Evolutionary conservation across 2,329 filamentous ascomycete genomes (phyloP), one percentile per base, ranked within the genome.

Genomic region (Colletotrichum sp.): DNA sequence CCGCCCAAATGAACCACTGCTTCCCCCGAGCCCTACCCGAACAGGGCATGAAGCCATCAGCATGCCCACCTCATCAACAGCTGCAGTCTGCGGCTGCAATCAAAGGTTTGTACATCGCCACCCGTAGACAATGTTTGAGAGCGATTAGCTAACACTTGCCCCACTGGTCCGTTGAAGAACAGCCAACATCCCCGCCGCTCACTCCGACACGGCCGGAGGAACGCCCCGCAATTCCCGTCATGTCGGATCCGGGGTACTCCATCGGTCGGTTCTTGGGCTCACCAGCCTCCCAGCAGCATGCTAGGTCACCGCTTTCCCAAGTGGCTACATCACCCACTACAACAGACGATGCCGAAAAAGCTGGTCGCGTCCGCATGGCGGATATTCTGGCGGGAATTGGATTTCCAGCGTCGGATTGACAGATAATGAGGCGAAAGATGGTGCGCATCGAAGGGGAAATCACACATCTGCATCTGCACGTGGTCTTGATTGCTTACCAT

Each of bases 211-310:
- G 10, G 15, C 59, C n/a, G 21, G 18, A 49, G 13, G 59, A 65
- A 6, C 74, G 71, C 34, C 74, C 74, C 74, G n/a, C 59, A 59
- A 74, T 76, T 49, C 59, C 74, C 44, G 71, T 69, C 8, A 3
- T 12, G 7, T 69, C 74, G 32, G 74, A 59, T 34, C 65, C 57
- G 34, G 59, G 18, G 4, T 74, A 74, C 57, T 65, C 59, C 32
- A 59, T 74, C 28, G 10, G 49, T 16, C 74, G 74, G 32, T 76
- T 65, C 24, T 8, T 65, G n/a, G n/a, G 26, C 21, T 44, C 73
- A 7, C 44, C 74, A 28, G 18, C 65, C 21, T 49, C 59, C 18
- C 70, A 76, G 15, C 32, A 34, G 21, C n/a, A n/a, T n/a, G 4
- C 5, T 2, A 57, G 64, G 12, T 10, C 49, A 39, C 70, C 70